These are phyloP conservation scores for Hypoxylon crocopeplum DNA, from an alignment of 495 filamentous ascomycete genomes.

Conservation along the genomic window DNA sequence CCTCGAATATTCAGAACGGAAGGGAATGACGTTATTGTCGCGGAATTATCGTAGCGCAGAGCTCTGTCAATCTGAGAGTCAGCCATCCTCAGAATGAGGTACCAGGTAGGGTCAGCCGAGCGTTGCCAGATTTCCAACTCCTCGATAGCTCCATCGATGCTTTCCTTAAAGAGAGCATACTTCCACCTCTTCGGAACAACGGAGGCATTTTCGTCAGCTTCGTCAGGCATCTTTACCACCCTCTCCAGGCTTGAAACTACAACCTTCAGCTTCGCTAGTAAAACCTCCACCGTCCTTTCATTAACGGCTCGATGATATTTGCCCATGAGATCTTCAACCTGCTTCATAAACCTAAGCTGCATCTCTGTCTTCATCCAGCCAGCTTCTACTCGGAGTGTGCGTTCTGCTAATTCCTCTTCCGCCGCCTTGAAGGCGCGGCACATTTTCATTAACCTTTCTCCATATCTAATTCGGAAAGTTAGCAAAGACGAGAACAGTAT, in stretches of 20 bases:
- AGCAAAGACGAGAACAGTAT: too few species aligned
- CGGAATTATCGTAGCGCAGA: background rate
- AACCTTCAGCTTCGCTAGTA: constrained; percentile 40
- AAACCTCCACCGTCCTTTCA: constrained; percentile 39
- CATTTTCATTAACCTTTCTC: background rate
- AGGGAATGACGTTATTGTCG: background rate
- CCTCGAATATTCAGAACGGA: background rate
- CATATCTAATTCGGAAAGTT: too few species aligned
- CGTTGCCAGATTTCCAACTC: constrained; percentile 52
- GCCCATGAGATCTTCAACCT: constrained; percentile 43
- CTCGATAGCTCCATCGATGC: constrained; percentile 41
- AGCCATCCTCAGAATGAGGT: constrained; percentile 46
- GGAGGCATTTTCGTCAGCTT: too few species aligned
- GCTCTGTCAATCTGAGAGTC: constrained; percentile 26
- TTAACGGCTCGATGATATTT: constrained; percentile 45
- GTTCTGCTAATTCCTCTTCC: constrained; percentile 40
- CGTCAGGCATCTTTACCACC: constrained; percentile 28
- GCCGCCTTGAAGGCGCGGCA: constrained; percentile 32
- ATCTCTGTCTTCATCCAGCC: constrained; percentile 43
- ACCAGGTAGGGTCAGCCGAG: constrained; percentile 48
- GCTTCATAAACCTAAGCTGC: constrained; percentile 46
- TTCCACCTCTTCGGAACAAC: constrained; percentile 27
- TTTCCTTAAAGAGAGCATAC: constrained; percentile 29
- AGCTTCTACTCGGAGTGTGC: constrained; percentile 42
- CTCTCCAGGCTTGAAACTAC: constrained; percentile 37